These are phyloP conservation scores for Zymoseptoria crescenta DNA, from an alignment of 2,329 filamentous ascomycete genomes.

Conservation along the genomic window DNA sequence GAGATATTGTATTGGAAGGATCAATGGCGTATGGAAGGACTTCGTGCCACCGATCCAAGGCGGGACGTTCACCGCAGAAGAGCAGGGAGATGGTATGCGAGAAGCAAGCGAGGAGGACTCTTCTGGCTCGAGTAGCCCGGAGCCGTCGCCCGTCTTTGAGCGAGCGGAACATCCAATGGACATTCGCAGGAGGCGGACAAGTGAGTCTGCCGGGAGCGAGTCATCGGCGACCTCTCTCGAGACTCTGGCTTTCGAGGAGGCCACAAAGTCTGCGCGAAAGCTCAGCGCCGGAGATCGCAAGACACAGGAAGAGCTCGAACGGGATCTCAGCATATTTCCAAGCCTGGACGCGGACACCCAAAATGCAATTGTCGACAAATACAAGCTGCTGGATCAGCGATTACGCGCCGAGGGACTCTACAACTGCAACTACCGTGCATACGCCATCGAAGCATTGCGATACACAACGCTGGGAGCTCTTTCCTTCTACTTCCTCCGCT, in stretches of 20 bases:
- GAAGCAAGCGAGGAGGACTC: conserved; percentile 29
- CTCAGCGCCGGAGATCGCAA: conserved; percentile 56
- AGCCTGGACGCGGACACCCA: conserved; percentile 67
- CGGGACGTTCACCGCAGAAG: conserved; percentile 60
- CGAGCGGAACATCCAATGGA: conserved; percentile 39
- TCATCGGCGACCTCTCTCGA: conserved; percentile 56
- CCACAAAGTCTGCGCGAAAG: conserved; percentile 25
- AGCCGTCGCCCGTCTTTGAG: conserved; percentile 53
- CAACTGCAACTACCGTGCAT: conserved; percentile 73
- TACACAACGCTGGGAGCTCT: conserved; percentile 61
- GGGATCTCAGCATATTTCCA: conserved; percentile 76
- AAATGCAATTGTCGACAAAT: conserved; percentile 67
- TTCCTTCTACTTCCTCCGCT: conserved; percentile 44
- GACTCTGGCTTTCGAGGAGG: conserved; percentile 38
- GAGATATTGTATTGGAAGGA: conserved; percentile 72
- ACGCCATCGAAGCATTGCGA: conserved; percentile 64
- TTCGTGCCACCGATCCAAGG: conserved; percentile 89
- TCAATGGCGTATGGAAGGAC: conserved; percentile 77
- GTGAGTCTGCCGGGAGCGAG: conserved; percentile 25
- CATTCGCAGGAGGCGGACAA: conserved; percentile 33
- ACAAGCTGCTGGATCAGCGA: conserved; percentile 65
- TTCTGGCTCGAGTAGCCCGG: conserved; percentile 43
- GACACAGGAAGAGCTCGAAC: conserved; percentile 65
- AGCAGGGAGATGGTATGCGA: conserved; percentile 26
- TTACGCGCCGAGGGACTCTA: conserved; percentile 71